A percentile compares a stretch with the other conserved stretches of the same genome.
Evolutionary conservation across 768 basidiomycete species (phyloP).

Genomic region (Mrakia hoshinonis): DNA sequence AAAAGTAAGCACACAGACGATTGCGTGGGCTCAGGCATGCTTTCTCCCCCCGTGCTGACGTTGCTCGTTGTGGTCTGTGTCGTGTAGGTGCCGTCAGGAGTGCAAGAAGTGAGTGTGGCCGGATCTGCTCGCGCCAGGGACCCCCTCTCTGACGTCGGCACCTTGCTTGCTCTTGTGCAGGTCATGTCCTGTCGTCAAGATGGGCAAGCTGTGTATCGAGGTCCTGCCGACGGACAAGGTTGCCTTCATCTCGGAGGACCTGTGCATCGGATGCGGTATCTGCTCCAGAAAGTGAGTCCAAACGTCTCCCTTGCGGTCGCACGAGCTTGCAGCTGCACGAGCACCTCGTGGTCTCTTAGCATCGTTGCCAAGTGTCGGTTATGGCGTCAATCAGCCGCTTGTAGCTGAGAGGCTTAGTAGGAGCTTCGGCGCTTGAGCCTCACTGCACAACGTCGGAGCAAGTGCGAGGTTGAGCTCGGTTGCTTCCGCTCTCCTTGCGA

Average conservation of each 20-base stretch:
- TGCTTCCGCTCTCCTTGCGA: no score
- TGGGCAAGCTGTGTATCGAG: slow-evolving; percentile 98
- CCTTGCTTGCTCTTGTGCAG: slow-evolving; percentile 33
- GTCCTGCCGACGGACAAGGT: slow-evolving; percentile 94
- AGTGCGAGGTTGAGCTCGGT: no score
- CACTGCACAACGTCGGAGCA: no score
- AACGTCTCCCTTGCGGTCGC: background rate
- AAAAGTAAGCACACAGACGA: slow-evolving; percentile 44
- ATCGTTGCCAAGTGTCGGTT: no score
- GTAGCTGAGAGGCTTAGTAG: no score
- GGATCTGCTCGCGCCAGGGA: background rate
- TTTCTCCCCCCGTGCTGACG: background rate
- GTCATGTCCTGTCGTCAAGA: slow-evolving; percentile 95
- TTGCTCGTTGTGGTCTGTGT: background rate
- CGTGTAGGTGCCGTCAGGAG: slow-evolving; percentile 45
- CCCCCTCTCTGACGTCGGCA: background rate
- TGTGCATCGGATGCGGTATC: slow-evolving; percentile 99
- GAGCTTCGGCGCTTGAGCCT: no score
- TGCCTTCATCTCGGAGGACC: slow-evolving; percentile 95
- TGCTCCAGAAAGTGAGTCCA: slow-evolving; percentile 89
- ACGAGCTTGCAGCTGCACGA: background rate
- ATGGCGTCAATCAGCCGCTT: no score
- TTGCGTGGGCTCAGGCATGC: background rate
- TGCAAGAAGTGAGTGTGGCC: slow-evolving; percentile 64
- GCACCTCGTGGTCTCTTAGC: background rate